These are phyloP conservation scores for Candida glucosophila DNA, from an alignment of 1,139 yeast genomes.

Conservation along the genomic window DNA sequence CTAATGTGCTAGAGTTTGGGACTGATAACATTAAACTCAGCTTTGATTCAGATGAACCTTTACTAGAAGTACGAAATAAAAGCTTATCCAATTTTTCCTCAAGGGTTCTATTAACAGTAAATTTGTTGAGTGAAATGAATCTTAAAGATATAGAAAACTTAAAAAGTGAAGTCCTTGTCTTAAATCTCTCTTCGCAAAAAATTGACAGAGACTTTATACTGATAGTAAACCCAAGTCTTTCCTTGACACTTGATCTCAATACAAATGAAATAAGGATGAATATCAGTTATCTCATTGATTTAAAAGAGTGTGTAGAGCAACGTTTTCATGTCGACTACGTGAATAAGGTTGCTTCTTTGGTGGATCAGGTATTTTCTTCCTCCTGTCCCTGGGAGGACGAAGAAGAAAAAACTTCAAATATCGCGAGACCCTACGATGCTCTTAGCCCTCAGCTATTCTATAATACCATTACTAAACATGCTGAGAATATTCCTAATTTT, in stretches of 20 bases:
- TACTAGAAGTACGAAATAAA: constrained; percentile 8
- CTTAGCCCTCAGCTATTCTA: constrained; percentile 24
- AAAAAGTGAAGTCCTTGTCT: constrained; percentile 8
- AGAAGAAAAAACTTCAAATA: neutral
- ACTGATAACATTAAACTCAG: constrained; percentile 5
- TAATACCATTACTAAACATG: constrained; percentile 24
- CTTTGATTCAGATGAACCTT: constrained; percentile 4
- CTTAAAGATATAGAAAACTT: constrained; percentile 2
- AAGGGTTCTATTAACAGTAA: constrained; percentile 7
- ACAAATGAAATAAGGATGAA: constrained; percentile 4
- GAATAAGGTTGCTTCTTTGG: constrained; percentile 7
- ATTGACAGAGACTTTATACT: constrained; percentile 7
- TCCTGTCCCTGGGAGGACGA: neutral
- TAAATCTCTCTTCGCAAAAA: constrained; percentile 8
- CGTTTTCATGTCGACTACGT: constrained; percentile 6
- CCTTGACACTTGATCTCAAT: constrained; percentile 6
- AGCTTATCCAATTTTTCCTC: constrained; percentile 9
- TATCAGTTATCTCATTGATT: constrained; percentile 7
- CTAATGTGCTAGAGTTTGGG: constrained; percentile 1
- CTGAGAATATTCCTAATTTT: constrained; percentile 14
- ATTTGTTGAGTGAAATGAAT: constrained; percentile 4
- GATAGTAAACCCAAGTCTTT: constrained; percentile 5
- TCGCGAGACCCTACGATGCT: constrained; percentile 6
- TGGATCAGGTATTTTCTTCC: constrained; percentile 6
- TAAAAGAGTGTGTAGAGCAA: constrained; percentile 9